Percentiles rank a stretch among this genome's conserved stretches.
Evolutionary conservation across 805 yeast species (phyloP).

Genomic region (Starmerella etchellsii): DNA sequence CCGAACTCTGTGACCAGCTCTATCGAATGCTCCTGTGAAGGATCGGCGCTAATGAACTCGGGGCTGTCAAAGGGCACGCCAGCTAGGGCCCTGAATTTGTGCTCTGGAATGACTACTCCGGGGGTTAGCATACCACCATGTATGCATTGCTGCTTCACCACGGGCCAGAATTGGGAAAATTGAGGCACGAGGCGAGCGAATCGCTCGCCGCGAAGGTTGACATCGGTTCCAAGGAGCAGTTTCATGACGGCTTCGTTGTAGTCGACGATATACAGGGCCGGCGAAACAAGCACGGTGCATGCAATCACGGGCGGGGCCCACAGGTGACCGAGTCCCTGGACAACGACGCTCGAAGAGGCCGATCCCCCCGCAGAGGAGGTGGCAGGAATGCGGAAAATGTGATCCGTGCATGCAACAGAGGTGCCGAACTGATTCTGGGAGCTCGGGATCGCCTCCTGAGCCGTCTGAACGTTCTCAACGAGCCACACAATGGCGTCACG

Average conservation of each 20-base stretch:
- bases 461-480: conserved; percentile 45
- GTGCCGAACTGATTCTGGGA: too few species aligned
- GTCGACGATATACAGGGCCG: conserved; percentile 31
- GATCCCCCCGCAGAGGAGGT: too few species aligned
- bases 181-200: conserved; percentile 19
- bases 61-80: conserved; percentile 9
- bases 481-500: conserved; percentile 52
- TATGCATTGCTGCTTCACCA: conserved; percentile 30
- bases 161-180: conserved; percentile 30
- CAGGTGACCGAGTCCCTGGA: conserved; percentile 2
- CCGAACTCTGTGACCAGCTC: conserved; percentile 63
- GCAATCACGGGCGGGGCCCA: conserved; percentile 11
- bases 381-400: conserved; percentile 4
- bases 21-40: conserved; percentile 17
- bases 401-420: not conserved
- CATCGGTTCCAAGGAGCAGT: conserved; percentile 14
- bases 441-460: too few species aligned
- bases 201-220: conserved; percentile 8
- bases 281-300: conserved; percentile 7
- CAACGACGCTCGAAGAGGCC: conserved; percentile 1
- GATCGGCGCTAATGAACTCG: conserved; percentile 29
- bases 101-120: conserved; percentile 83
- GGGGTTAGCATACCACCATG: conserved; percentile 19
- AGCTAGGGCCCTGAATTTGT: conserved; percentile 55
- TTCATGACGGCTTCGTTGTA: conserved; percentile 19